Evolutionary conservation across 2,329 filamentous ascomycete species (phyloP), one percentile per base, ranked within the genome.

Genomic region (Malbranchea zuffiana): DNA sequence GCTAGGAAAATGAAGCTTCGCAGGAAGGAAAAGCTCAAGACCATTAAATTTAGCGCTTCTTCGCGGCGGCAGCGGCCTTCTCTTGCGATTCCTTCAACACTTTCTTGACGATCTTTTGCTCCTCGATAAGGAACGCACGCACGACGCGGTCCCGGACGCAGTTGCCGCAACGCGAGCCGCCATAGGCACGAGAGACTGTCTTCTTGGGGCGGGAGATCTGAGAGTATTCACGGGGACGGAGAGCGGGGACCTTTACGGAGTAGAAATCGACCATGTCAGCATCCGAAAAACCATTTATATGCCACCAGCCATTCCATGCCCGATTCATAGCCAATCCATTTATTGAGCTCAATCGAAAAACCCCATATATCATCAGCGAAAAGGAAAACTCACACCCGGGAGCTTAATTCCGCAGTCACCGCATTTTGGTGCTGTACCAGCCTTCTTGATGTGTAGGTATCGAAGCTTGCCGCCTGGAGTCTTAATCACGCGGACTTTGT

Each of bases 91-190:
- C 88, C 82, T 95, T 95, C 66, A 96, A 78, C 60, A 98, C 90
- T 84, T 98, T 98, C 86, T 98, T 98, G 71, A 98, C 90, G 59
- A 98, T 96, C 84, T 98, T 98, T 78, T 98, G 90, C 80, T 98
- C 90, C 76, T 98, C 92, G 53, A 98, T 96, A 67, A 98, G 73
- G 81, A 98, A 98, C 50, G 90, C 90, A 57, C 90, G 85, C 56
- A 95, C 85, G 55, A 98, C 84, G 57, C 90, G 82, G 75, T 98
- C 90, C 69, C 88, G 87, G 56, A 98, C 90, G 69, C 90, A 98
- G 77, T 85, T 90, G 63, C 82, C 86, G 75, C 90, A 98, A 78
- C 90, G 84, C 60, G 87, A 95, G 62, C 90, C 90, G 67, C 90
- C 87, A 68, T 98, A 98, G 61, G 90, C 87, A 60, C 90, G 86